Conservation (phyloP, 2,329 filamentous ascomycete species). For the Colletotrichum phormii region DNA sequence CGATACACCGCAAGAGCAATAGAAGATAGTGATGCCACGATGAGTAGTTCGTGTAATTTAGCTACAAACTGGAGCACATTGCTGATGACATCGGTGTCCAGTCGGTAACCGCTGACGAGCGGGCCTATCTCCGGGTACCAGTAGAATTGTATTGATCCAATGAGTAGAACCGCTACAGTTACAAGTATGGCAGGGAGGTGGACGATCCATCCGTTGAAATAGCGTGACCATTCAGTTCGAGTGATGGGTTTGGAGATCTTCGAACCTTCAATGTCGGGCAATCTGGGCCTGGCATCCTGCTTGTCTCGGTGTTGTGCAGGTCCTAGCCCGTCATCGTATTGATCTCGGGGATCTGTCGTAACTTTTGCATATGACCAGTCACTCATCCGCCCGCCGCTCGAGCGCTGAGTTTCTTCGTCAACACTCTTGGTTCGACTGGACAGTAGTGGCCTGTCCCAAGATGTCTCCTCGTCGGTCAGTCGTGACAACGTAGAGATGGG, state of each 20-base stretch:
- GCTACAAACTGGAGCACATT: constrained; percentile 27
- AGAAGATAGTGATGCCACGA: constrained; percentile 24
- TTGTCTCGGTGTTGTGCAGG: background rate
- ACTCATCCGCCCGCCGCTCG: background rate
- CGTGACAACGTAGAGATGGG: background rate
- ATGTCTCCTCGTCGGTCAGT: background rate
- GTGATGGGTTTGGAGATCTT: background rate
- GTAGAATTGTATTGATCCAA: constrained; percentile 13
- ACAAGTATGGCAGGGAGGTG: constrained; percentile 20
- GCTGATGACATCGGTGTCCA: constrained; percentile 12
- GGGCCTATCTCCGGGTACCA: constrained; percentile 19
- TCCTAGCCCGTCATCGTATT: background rate
- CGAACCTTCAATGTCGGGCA: background rate
- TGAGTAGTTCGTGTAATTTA: constrained; percentile 20
- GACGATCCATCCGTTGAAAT: constrained; percentile 14
- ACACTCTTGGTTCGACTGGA: background rate
- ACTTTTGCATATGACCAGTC: background rate
- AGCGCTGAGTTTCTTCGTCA: background rate
- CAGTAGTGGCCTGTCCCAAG: background rate
- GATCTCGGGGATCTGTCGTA: background rate
- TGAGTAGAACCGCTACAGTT: background rate
- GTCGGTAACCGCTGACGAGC: background rate
- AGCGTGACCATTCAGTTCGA: background rate
- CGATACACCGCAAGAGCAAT: constrained; percentile 20
- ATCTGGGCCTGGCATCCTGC: background rate